These are phyloP conservation scores for Paramyrothecium sp. DNA, from an alignment of 2,329 filamentous ascomycete species.

Conservation along the genomic window DNA sequence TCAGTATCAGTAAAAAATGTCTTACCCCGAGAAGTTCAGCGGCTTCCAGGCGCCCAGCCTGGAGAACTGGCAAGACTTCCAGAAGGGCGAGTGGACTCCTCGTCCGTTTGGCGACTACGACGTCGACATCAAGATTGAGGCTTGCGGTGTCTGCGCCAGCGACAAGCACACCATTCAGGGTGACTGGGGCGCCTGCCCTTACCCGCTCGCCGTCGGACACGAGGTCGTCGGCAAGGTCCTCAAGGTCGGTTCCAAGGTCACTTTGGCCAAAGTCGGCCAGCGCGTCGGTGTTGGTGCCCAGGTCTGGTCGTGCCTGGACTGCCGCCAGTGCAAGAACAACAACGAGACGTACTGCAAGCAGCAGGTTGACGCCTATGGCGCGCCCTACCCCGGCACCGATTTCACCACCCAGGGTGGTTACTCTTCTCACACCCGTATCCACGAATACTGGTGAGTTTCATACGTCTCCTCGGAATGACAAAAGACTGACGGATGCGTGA, in stretches of 20 bases:
- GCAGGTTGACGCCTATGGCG: conserved; percentile 48
- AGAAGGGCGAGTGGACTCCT: conserved; percentile 74
- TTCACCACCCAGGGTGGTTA: conserved; percentile 60
- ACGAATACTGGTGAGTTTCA: conserved; percentile 44
- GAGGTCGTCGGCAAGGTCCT: conserved; percentile 71
- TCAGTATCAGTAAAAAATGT: conserved; percentile 34
- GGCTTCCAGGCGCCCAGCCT: conserved; percentile 59
- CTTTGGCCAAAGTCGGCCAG: conserved; percentile 52
- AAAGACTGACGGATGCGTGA: conserved; percentile 4
- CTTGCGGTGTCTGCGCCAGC: conserved; percentile 73
- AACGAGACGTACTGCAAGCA: conserved; percentile 39
- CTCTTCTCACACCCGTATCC: conserved; percentile 31
- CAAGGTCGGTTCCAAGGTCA: conserved; percentile 56
- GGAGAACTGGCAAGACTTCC: conserved; percentile 56
- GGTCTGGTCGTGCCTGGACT: conserved; percentile 48
- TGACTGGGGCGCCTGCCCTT: conserved; percentile 64
- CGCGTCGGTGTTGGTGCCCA: conserved; percentile 60
- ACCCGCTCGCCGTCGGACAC: conserved; percentile 67
- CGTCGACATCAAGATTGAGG: conserved; percentile 83
- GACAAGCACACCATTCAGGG: conserved; percentile 70
- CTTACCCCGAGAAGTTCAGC: conserved; percentile 58
- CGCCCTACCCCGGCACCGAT: conserved; percentile 47
- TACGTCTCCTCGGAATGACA: neutral
- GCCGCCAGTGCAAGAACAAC: conserved; percentile 36
- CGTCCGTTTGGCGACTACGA: conserved; percentile 87